Conservation (phyloP, 1,139 yeast genomes). For the Magnusiomyces fungicola region DNA sequence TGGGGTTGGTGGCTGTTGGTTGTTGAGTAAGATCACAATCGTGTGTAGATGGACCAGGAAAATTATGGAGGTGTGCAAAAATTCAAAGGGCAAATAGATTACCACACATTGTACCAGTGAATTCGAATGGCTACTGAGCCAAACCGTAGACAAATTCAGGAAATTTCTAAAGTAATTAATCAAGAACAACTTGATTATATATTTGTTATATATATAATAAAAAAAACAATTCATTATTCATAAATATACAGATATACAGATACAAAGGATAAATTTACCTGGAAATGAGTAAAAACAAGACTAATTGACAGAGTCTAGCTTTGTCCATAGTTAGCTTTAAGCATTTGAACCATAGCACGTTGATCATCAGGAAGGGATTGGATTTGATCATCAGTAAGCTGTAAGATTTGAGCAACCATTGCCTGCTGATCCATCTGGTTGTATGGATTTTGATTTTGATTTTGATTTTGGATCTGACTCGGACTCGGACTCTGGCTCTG, state of each 20-base stretch:
- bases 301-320: too few species aligned
- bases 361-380: conserved; percentile 55
- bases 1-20: too few species aligned
- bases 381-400: conserved; percentile 58
- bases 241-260: neutral
- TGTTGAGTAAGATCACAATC: too few species aligned
- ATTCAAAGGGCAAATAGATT: too few species aligned
- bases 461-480: neutral
- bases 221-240: neutral
- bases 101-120: too few species aligned
- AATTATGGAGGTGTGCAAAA: too few species aligned
- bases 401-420: conserved; percentile 43
- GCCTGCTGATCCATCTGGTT: conserved; percentile 1
- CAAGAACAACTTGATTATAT: too few species aligned
- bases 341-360: conserved; percentile 18
- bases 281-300: too few species aligned
- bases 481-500: neutral
- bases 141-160: too few species aligned
- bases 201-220: neutral
- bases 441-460: neutral
- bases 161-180: too few species aligned
- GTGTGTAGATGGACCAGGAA: too few species aligned
- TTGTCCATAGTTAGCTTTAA: conserved; percentile 11
- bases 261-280: neutral
- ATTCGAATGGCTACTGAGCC: too few species aligned